Base-by-base conservation (phyloP, 148 eudicot species). In the Nepenthes gracilis region DNA sequence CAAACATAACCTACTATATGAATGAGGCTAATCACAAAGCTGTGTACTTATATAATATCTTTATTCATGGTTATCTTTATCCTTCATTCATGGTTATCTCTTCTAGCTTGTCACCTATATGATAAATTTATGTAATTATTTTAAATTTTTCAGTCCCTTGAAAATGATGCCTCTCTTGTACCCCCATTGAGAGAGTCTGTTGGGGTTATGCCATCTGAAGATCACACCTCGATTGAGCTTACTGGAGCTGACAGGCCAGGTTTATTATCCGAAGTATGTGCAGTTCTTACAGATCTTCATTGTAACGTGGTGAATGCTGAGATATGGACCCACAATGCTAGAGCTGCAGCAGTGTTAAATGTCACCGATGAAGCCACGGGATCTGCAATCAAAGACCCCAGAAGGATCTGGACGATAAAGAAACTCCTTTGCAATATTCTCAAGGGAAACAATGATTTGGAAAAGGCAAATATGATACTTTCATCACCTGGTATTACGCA, bases 291-390 rank as follows among this genome's bases (percentile, higher is more conserved):
- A 0, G 83, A 88, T 45, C 68, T 92, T 58, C 70, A 82, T 8
- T 85, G 91, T 63, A 82, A 74, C 57, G 81, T 92, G 49, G 96
- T 85, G 12, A 92, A 88, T 48, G 78, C 97, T 0, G 88, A 88
- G 63, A 72, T 88, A 33, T 92, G 97, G 97, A 92, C 97, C 2
- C 97, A 92, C 72, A 92, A 83, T 65, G 71, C 84, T 35, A 80
- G 97, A 53, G 90, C 87, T 33, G 96, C 97, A 56, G 92, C 93
- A 2, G 93, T 92, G 34, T 84, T 88, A 47, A 81, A 80, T 50
- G 90, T 92, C 48, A 87, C 85, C 9, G 93, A 87, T 70, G 68
- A 60, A 33, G 69, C 78, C 2, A 78, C 83, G 5, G 72, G 81
- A 4, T 64, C 65, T 23, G 86, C 93, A 7, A 74, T 87, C 40